Base-by-base conservation (phyloP, 371 early-diverging fungal genomes). In the Syncephalastrum contaminatum region DNA sequence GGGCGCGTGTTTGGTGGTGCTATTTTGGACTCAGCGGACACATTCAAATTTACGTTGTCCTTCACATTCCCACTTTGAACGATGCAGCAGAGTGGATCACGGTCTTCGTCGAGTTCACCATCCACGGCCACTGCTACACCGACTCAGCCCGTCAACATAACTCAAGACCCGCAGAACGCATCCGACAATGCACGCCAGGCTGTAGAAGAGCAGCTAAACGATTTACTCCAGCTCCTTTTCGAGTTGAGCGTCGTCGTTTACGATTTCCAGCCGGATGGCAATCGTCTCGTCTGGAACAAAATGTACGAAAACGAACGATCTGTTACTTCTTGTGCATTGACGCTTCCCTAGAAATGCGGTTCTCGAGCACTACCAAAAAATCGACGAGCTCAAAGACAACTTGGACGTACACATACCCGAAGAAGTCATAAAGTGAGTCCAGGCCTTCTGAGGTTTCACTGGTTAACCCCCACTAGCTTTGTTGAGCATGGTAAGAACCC, bases 401-500 rank as follows among this genome's bases (percentile, higher is more conserved):
- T 62, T 89, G 10, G 65, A 77, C 36, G 75, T 73, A 50, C 74
- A 74, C 65, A 72, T 89, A 4, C 89, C 89, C 13, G 84, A 85
- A 63, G 88, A 89, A 58, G 88, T 88, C 12, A 74, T 89, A 51
- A 81, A 81, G 84, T 83, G 75, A 45, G 55, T 48, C 20, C 22
- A 44, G 20, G 39, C 8, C 36, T 19, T 7, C n/a, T 10, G 18
- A n/a, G 22, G 19, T 25, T 53, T 24, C 14, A 45, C 20, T 15
- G 16, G 27, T 15, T 51, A 24, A 15, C 15, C 25, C 30, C 43
- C 12, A 2, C 22, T 67, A 85, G 85, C 24, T 82, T 66, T 48
- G 77, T 89, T 43, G 86, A 88, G 56, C 84, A 86, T 52, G 88
- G 86, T 20, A 74, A 75, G 49, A 89, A 88, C 46, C 90, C 90